A percentile compares a stretch with the other conserved stretches of the same genome.
These are phyloP conservation scores for Solanum medicagineum DNA, from an alignment of 257 asterid genomes.

Conservation along the genomic window DNA sequence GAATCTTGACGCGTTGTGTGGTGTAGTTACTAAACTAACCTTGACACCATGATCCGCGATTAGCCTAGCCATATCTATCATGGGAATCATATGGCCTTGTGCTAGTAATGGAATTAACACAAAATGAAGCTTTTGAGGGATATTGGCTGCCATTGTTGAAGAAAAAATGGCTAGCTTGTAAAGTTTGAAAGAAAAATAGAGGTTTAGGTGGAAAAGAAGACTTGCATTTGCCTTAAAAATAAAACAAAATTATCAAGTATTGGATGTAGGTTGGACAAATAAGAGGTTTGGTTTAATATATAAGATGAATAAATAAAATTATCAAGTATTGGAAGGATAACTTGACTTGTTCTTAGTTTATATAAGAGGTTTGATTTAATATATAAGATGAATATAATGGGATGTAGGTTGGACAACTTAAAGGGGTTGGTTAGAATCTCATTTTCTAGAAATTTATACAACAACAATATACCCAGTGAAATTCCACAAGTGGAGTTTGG, in stretches of 20 bases:
- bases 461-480: too few species aligned
- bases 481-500: too few species aligned
- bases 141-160: background rate
- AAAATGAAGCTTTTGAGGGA: slow-evolving; percentile 10
- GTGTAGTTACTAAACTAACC: slow-evolving; percentile 48
- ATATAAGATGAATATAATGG: background rate
- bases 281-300: background rate
- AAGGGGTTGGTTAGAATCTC: background rate
- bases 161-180: background rate
- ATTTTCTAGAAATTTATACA: background rate
- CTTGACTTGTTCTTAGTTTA: slow-evolving; percentile 1
- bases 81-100: slow-evolving; percentile 49
- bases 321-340: background rate
- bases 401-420: background rate
- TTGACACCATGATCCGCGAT: slow-evolving; percentile 31
- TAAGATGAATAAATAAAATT: too few species aligned
- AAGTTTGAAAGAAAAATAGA: background rate
- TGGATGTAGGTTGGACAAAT: too few species aligned
- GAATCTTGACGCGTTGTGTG: slow-evolving; percentile 42
- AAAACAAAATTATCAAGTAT: background rate
- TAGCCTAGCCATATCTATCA: slow-evolving; percentile 43
- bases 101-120: slow-evolving; percentile 22
- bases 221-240: background rate
- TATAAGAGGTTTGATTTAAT: background rate
- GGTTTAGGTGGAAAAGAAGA: background rate